Evolutionary conservation across 176 grass and related monocot species (phyloP), one percentile per base, ranked within the genome.

Genomic region (Luzula sylvatica): DNA sequence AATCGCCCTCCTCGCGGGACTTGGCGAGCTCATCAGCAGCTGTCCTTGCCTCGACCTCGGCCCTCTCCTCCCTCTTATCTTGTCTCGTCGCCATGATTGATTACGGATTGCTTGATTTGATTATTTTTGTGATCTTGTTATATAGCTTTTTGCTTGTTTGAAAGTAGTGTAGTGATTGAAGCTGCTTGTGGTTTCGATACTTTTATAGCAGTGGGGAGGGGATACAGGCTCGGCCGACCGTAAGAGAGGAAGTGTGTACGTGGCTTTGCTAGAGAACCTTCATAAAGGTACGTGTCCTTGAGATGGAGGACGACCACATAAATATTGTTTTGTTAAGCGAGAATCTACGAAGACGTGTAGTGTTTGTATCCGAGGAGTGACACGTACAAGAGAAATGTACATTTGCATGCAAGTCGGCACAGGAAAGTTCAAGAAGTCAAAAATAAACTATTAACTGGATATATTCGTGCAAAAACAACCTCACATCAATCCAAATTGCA

Each of bases 11-110:
- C 18, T 38, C 65, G 5, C 76, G 76, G 38, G 66, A 19, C 65
- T 62, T 38, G 17, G 83, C 52, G 46, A 95, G 74, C 69, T 84
- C 73, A 45, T 95, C 83, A 1, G 76, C 70, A 0, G 78, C 78
- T 1, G 25, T 46, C 8, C 53, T 70, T 24, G 82, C 75, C 47
- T 53, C 60, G 24, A 13, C 20, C 72, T 87, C 75, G 1, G 75
- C 82, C 23, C 56, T 63, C 14, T 17, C 65, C 26, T 83, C 68
- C 18, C 56, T 73, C 59, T 65, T 72, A 42, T 86, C 81, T 7
- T 76, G 70, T 28, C 65, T 64, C 17, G 66, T 62, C 1, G 75
- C 48, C 20, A 85, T 59, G 59, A 46, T 59, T 14, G 28, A 42
- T 13, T 38, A 6, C 30, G 30, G 18, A 3, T 25, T 9, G 26